These are phyloP conservation scores for Mycena crocata DNA, from an alignment of 768 basidiomycete species.

Conservation along the genomic window DNA sequence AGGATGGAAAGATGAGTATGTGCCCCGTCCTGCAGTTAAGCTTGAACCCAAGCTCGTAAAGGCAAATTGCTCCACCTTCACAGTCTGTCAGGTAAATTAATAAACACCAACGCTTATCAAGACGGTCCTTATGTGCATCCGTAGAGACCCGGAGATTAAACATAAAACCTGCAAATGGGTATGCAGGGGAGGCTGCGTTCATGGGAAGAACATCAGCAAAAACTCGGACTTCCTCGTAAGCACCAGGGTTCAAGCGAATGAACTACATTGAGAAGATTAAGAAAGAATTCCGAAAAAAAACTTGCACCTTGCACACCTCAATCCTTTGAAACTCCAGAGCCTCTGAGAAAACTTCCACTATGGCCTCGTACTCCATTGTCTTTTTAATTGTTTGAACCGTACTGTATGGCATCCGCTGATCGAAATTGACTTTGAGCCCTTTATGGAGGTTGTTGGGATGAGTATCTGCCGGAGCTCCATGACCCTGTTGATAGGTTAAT, in stretches of 20 bases:
- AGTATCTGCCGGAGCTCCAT: background rate
- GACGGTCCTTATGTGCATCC: background rate
- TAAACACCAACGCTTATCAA: background rate
- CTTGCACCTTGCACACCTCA: background rate
- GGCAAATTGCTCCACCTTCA: background rate
- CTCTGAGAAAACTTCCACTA: background rate
- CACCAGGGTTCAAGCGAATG: background rate
- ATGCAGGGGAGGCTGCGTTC: background rate
- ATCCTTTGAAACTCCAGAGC: background rate
- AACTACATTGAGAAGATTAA: background rate
- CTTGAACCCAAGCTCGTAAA: background rate
- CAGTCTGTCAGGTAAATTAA: background rate
- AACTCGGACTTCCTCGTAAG: background rate
- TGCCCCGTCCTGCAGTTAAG: background rate
- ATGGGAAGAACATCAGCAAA: conserved; percentile 6
- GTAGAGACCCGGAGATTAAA: conserved; percentile 1
- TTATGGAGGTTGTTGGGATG: background rate
- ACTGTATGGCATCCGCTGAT: background rate
- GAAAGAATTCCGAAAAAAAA: background rate
- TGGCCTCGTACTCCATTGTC: background rate
- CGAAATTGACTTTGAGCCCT: conserved; percentile 1
- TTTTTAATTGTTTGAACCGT: background rate
- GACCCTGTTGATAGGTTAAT: background rate
- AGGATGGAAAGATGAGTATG: background rate
- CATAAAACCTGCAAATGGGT: conserved; percentile 10